Evolutionary conservation across 345 rosid species (phyloP), one percentile per base, ranked within the genome.

Genomic region (Populus nigra): DNA sequence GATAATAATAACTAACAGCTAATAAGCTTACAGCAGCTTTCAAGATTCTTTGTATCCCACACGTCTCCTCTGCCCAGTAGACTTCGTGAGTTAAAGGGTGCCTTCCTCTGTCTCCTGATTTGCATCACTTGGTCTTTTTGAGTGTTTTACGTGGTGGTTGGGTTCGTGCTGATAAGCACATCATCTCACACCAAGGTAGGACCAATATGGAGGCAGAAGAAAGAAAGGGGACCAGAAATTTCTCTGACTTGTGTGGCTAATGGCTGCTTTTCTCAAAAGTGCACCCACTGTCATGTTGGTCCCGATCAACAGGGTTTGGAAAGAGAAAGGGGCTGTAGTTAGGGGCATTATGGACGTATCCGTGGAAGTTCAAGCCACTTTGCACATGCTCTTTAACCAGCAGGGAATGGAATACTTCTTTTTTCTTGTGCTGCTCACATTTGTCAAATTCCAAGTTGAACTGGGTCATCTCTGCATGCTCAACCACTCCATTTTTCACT

Each of bases 301-400:
- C 83, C 45, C 35, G 62, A 72, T 83, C 78, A 69, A 43, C 53
- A 31, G 43, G 16, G 43, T 49, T 33, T 74, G 69, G 63, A 78
- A 78, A 74, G 74, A 47, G 41, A 65, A 55, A 66, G 41, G 65
- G 66, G 39, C 5, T 41, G 31, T 38, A 29, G 81, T 55, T 71
- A 18, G 15, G 53, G 65, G 73, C 62, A 71, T 62, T 17, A 67
- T 71, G 43, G 27, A 65, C 45, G 75, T 65, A 33, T 41, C 11
- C 20, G 36, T 15, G 16, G 0, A 12, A 27, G 33, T 63, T 63
- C 35, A 63, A 2, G 8, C 8, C 33, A 13, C 50, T 4, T 12
- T 47, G 50, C 50, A 47, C 50, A 47, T 13, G 50, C 50, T 47
- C 17, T 47, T 13, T 15, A 45, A 45, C 50, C 50, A 45, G 50